Percentiles rank a stretch among this genome's conserved stretches.
These are phyloP conservation scores for Zymoseptoria crescenta DNA, from an alignment of 2,329 filamentous ascomycete genomes.

Conservation along the genomic window DNA sequence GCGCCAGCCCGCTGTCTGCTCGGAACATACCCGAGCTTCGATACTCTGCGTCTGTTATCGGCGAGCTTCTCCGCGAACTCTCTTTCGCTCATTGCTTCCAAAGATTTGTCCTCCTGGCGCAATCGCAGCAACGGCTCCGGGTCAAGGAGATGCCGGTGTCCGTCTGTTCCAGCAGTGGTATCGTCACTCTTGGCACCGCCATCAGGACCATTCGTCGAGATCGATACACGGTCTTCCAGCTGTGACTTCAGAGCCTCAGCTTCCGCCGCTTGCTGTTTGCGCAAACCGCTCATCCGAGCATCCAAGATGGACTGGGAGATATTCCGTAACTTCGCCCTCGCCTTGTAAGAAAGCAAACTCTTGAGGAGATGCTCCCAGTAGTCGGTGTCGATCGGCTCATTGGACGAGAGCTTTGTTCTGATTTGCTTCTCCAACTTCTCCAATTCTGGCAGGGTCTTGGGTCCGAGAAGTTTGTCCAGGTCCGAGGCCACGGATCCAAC, in stretches of 20 bases:
- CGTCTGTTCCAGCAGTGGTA: background rate
- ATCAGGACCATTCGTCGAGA: background rate
- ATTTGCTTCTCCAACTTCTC: slow-evolving; percentile 82
- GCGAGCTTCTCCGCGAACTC: slow-evolving; percentile 51
- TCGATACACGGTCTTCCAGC: slow-evolving; percentile 35
- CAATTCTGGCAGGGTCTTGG: slow-evolving; percentile 82
- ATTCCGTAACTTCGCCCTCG: slow-evolving; percentile 71
- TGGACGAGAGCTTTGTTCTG: slow-evolving; percentile 71
- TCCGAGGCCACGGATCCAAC: slow-evolving; percentile 77
- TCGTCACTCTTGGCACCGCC: background rate
- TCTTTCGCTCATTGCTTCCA: slow-evolving; percentile 51
- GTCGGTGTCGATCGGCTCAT: slow-evolving; percentile 90
- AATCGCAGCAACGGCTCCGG: slow-evolving; percentile 60
- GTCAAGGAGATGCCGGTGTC: slow-evolving; percentile 40
- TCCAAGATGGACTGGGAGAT: slow-evolving; percentile 70
- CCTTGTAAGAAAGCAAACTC: slow-evolving; percentile 83
- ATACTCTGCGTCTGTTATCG: slow-evolving; percentile 52
- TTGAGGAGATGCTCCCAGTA: slow-evolving; percentile 93
- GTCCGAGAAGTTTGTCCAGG: slow-evolving; percentile 76
- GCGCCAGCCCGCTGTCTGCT: slow-evolving; percentile 27
- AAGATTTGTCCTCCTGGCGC: slow-evolving; percentile 53
- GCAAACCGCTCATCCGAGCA: slow-evolving; percentile 58
- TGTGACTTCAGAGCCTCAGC: slow-evolving; percentile 50
- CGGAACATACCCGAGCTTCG: slow-evolving; percentile 63
- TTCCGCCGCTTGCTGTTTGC: slow-evolving; percentile 59